Base-by-base conservation (phyloP, 805 yeast species). In the Saturnispora gosingensis region DNA sequence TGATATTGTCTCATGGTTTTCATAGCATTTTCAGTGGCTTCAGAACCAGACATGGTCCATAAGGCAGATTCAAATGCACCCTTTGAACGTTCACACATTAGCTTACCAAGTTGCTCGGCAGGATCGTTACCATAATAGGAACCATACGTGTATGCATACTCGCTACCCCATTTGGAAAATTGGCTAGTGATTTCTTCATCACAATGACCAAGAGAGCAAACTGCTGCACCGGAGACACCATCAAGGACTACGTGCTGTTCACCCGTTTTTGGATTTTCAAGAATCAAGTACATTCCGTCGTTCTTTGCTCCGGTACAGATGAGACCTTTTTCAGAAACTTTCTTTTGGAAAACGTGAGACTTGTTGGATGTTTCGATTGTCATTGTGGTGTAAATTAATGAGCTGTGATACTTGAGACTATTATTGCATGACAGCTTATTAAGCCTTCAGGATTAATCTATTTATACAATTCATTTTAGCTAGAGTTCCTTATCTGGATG, bases 11-110 rank as follows among this genome's bases (percentile, higher is more conserved):
- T 64, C 38, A 85, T 84, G 59, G 85, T 81, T 62, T 85, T 84
- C 57, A 84, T 63, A 2, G 89, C 89, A 34, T 88, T 88, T 64
- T 84, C 91, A 59, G 83, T 85, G 42, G 90, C 86, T 65, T 84
- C 91, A 20, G 89, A 75, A 51, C 95, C 95, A 2, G 86, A 78
- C 61, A 81, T 81, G 53, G 80, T 75, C 53, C 85, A 67, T 43
- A 71, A 52, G 15, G 72, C 74, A 30, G 73, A 66, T 9, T 62
- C 61, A 54, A 72, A 72, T 2, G 66, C 71, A 45, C 68, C 70
- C 18, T 64, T 55, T 28, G 75, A 71, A 30, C 66, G 59, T 1
- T 66, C 69, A 53, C 71, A 62, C 54, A 61, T 81, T 77, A 69
- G 71, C 50, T 71, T 60, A 40, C 72, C 68, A 43, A 74, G 60